phyloP scores from a whole-genome alignment of 225 moss, liverwort and hornwort species.

The Physcomitrium patens region DNA sequence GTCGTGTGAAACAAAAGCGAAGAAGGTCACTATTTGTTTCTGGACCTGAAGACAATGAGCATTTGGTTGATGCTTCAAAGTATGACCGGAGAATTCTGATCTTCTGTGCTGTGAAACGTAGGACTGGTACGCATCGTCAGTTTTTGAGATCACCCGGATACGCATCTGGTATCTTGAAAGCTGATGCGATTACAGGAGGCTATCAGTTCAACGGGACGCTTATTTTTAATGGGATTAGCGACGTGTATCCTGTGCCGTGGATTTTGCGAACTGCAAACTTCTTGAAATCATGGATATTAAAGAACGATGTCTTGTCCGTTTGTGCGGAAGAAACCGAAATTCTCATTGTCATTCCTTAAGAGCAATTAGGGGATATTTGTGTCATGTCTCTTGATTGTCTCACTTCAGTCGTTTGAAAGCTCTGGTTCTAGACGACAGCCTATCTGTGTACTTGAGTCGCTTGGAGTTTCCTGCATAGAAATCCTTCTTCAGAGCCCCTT shows the following conservation, averaged over 20 bases:
- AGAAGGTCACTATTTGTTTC: not conserved
- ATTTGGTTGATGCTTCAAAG: not conserved
- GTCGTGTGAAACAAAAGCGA: not conserved
- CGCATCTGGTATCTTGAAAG: not conserved
- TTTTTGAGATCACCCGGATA: not conserved
- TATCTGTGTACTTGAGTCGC: no score
- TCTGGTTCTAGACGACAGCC: no score
- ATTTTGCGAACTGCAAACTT: slow-evolving; percentile 6
- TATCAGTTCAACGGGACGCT: not conserved
- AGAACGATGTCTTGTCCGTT: not conserved
- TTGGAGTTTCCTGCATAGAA: no score
- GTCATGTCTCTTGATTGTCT: no score
- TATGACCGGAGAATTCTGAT: not conserved
- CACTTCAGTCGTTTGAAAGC: no score
- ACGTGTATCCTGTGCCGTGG: not conserved
- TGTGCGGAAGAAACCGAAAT: not conserved
- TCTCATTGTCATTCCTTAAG: not conserved
- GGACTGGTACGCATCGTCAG: not conserved
- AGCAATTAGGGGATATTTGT: no score
- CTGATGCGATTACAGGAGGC: not conserved
- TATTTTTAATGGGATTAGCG: not conserved
- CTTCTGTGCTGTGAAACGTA: slow-evolving; percentile 3
- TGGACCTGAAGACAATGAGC: not conserved
- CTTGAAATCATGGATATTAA: slow-evolving; percentile 19
- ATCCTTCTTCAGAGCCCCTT: no score